These are phyloP conservation scores for Hymenoscyphus infarciens DNA, from an alignment of 2,329 filamentous ascomycete genomes.

Conservation along the genomic window DNA sequence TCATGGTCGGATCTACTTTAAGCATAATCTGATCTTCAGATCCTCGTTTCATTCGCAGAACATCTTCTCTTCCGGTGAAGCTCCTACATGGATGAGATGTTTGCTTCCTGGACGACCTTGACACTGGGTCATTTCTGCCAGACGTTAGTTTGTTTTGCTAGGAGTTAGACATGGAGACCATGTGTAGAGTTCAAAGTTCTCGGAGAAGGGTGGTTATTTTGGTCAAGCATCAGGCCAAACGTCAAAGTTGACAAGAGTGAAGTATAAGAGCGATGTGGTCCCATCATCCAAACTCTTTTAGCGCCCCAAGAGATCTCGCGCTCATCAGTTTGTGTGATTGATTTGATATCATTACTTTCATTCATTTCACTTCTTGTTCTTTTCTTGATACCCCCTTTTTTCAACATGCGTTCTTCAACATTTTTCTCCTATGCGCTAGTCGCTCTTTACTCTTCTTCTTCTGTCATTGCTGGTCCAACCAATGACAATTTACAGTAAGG, in stretches of 20 bases:
- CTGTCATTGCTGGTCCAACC: slow-evolving; percentile 21
- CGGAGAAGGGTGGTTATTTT: not conserved
- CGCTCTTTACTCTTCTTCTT: slow-evolving; percentile 25
- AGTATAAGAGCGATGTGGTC: not conserved
- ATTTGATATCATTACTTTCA: slow-evolving; percentile 21
- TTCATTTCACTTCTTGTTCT: slow-evolving; percentile 3
- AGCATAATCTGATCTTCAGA: slow-evolving; percentile 6
- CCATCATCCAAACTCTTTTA: not conserved
- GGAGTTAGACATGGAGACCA: not conserved
- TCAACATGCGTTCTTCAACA: slow-evolving; percentile 26
- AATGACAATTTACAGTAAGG: slow-evolving; percentile 9
- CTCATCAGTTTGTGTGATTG: slow-evolving; percentile 15
- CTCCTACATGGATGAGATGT: not conserved
- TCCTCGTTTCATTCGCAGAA: slow-evolving; percentile 8
- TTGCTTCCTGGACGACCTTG: not conserved
- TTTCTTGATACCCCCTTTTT: slow-evolving; percentile 12
- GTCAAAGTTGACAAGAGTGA: not conserved
- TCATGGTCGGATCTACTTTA: not conserved
- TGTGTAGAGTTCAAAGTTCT: not conserved
- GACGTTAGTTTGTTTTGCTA: not conserved
- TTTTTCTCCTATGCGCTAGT: slow-evolving; percentile 23
- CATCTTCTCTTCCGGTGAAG: slow-evolving; percentile 6
- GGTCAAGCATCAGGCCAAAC: not conserved
- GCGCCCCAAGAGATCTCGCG: not conserved
- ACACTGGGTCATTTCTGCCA: not conserved